Evolutionary conservation across 768 basidiomycete species (phyloP), one percentile per base, ranked within the genome.

Genomic region (Amanita pseudoporphyria): DNA sequence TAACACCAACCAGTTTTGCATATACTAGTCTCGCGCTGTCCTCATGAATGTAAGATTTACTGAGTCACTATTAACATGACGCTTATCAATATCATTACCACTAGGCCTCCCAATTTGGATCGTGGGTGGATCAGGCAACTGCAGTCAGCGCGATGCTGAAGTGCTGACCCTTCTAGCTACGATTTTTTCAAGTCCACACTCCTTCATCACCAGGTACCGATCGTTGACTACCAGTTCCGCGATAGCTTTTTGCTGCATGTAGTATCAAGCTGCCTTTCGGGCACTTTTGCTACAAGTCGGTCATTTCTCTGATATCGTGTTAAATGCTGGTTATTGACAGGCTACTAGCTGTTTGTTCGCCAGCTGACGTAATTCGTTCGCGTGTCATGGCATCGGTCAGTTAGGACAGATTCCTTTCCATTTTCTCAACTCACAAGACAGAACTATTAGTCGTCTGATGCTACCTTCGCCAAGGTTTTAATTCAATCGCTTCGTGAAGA

Each of bases 91-190:
- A 33, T 42, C 7, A 26, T 32, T 56, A 33, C 42, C 31, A 47
- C 40, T 53, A 88, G 86, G 76, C 75, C 28, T 88, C 87, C 18
- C 87, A 89, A 76, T 82, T 88, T 40, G 83, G 81, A 68, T 88
- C 87, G 87, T 88, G 64, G 70, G 87, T 74, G 31, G 46, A 49
- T 41, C 28, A 13, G 26, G 22, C 31, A 35, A 33, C 12, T 21
- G 19, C 21, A 16, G 12, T 16, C 19, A 48, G n/a, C 37, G 40
- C 54, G 28, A 43, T 33, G 35, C 32, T 14, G n/a, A 40, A 28
- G 28, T 12, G 26, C 32, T 19, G 14, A 35, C 38, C 24, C 7
- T n/a, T 52, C 32, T 54, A 89, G 87, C 38, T 89, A 89, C 59
- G 87, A 89, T 63, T 80, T 76, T 60, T 81, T 87, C 71, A 89